Conservation (phyloP, 768 basidiomycete genomes). For the Chiua virens region DNA sequence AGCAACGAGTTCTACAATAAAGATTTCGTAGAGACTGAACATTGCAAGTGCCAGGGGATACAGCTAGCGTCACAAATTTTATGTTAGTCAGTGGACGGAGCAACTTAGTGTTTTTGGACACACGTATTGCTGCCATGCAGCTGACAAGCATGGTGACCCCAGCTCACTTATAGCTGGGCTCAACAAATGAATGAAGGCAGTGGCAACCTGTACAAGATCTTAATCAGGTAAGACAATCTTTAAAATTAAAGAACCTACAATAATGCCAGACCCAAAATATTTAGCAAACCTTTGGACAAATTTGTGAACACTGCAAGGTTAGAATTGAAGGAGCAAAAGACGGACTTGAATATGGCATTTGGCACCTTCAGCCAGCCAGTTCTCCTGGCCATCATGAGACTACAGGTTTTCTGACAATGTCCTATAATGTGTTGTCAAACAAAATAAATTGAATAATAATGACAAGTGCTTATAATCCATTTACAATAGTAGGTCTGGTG, state of each 20-base stretch:
- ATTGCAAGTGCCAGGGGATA: conserved; percentile 83
- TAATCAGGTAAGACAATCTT: neutral
- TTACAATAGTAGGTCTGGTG: no score
- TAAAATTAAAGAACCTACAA: conserved; percentile 48
- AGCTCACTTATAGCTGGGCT: conserved; percentile 74
- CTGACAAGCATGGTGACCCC: conserved; percentile 62
- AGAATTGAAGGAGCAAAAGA: conserved; percentile 1
- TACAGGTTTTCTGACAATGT: no score
- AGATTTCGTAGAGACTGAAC: conserved; percentile 78
- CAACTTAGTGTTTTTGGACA: conserved; percentile 25
- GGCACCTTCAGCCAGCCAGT: conserved; percentile 44
- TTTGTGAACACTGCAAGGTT: neutral
- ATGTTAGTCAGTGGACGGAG: neutral
- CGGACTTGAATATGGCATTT: conserved; percentile 63
- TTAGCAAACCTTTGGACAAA: conserved; percentile 64
- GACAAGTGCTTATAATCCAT: no score
- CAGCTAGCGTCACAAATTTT: conserved; percentile 50
- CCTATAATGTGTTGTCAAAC: no score
- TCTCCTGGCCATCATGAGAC: no score
- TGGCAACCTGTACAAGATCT: conserved; percentile 64
- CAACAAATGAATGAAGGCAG: conserved; percentile 84
- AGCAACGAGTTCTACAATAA: conserved; percentile 81
- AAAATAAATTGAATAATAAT: no score
- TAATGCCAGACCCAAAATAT: conserved; percentile 89
- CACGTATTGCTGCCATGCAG: conserved; percentile 76